phyloP scores from a whole-genome alignment of 2,329 filamentous ascomycete species.

The Penicillium sp. region DNA sequence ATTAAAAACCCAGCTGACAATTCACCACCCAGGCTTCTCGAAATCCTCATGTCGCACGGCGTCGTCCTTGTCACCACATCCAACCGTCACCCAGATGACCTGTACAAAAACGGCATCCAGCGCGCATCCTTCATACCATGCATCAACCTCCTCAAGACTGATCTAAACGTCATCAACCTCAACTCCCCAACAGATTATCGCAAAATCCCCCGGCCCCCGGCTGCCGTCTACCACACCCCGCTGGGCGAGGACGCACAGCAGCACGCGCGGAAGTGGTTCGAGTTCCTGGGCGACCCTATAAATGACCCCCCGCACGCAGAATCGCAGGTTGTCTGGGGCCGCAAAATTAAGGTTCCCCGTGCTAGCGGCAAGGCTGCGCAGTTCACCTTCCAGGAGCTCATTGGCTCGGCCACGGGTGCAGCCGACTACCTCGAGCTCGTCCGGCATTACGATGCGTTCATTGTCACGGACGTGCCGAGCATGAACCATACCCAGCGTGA shows the following conservation, averaged over 20 bases:
- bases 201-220: constrained; percentile 89
- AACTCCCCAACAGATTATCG: constrained; percentile 96
- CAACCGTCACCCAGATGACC: constrained; percentile 91
- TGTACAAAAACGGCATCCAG: constrained; percentile 98
- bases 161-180: constrained; percentile 86
- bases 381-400: constrained; percentile 91
- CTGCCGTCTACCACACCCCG: constrained; percentile 89
- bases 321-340: constrained; percentile 84
- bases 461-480: constrained; percentile 84
- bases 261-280: constrained; percentile 94
- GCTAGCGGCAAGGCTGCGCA: constrained; percentile 84
- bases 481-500: constrained; percentile 88
- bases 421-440: constrained; percentile 94
- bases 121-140: constrained; percentile 92
- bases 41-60: constrained; percentile 92
- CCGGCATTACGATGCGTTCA: constrained; percentile 84
- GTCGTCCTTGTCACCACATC: constrained; percentile 94
- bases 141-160: constrained; percentile 83
- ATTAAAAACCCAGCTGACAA: constrained; percentile 25
- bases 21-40: constrained; percentile 60
- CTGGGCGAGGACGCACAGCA: constrained; percentile 72
- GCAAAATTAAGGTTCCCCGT: constrained; percentile 80
- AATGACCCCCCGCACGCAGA: constrained; percentile 72
- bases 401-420: constrained; percentile 81
- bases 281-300: constrained; percentile 82